A percentile compares a stretch with the other conserved stretches of the same genome.
Conservation (phyloP, 306 rosid genomes). For the Inga leiocalycina region DNA sequence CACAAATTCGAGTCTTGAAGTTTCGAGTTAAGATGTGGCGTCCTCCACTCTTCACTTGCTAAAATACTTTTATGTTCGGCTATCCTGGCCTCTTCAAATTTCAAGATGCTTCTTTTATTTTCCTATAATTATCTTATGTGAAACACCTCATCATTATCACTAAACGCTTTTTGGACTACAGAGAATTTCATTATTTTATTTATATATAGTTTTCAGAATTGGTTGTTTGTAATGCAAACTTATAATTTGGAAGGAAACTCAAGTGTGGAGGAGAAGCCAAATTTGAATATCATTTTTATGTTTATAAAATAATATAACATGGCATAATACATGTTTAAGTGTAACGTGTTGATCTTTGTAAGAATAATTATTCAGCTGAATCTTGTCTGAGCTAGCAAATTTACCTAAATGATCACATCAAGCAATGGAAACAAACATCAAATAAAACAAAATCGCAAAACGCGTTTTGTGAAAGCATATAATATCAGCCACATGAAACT, state of each 20-base stretch:
- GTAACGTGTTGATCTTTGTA: neutral
- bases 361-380: neutral
- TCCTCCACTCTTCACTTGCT: too few species aligned
- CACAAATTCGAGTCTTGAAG: too few species aligned
- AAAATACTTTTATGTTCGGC: too few species aligned
- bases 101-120: too few species aligned
- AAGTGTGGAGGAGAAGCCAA: neutral
- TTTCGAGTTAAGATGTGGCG: too few species aligned
- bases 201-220: neutral
- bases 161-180: neutral
- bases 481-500: neutral
- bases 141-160: too few species aligned
- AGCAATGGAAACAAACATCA: neutral
- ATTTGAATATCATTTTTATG: neutral
- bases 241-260: neutral
- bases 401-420: neutral
- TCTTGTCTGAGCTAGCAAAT: neutral
- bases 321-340: neutral
- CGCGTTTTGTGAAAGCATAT: neutral
- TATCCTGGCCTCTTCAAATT: too few species aligned
- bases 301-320: neutral
- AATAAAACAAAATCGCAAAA: neutral
- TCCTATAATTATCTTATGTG: too few species aligned
- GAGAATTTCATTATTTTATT: neutral
- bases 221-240: neutral